These are phyloP conservation scores for Sphagnum tenellum DNA, from an alignment of 225 moss, liverwort and hornwort genomes.

Conservation along the genomic window DNA sequence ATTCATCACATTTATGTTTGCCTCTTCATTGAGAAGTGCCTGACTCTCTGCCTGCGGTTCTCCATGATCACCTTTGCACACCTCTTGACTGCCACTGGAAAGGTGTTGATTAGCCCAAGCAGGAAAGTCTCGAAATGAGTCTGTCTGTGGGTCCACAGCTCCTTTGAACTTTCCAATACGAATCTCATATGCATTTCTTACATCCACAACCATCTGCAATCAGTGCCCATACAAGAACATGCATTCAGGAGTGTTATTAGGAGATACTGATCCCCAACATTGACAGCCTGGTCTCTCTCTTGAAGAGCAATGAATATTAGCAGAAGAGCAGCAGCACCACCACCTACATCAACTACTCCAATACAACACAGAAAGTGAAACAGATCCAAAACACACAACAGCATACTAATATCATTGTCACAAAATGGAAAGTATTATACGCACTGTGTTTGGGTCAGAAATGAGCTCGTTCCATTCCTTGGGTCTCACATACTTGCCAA, in stretches of 20 bases:
- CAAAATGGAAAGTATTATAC: not conserved
- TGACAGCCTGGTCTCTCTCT: no score
- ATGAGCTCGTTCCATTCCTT: constrained; percentile 97
- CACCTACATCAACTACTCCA: no score
- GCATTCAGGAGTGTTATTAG: no score
- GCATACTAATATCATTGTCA: no score
- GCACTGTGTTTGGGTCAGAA: constrained; percentile 60
- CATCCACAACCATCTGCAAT: constrained; percentile 77
- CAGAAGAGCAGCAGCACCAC: no score
- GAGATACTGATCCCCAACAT: no score
- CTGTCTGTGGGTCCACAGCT: constrained; percentile 82
- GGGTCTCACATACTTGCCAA: constrained; percentile 88
- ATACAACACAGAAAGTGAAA: no score
- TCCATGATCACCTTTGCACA: not conserved
- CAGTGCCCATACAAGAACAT: not conserved
- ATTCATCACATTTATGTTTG: not conserved
- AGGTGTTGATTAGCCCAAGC: constrained; percentile 65
- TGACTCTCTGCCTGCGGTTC: constrained; percentile 11
- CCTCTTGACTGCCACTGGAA: constrained; percentile 4
- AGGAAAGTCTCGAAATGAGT: constrained; percentile 83
- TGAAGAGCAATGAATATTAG: no score
- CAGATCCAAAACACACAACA: no score
- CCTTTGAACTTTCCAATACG: constrained; percentile 84
- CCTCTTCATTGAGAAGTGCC: constrained; percentile 1
- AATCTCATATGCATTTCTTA: constrained; percentile 84